Percentiles rank a stretch among this genome's conserved stretches.
phyloP scores from a whole-genome alignment of 306 rosid species.

The Inga oerstediana region DNA sequence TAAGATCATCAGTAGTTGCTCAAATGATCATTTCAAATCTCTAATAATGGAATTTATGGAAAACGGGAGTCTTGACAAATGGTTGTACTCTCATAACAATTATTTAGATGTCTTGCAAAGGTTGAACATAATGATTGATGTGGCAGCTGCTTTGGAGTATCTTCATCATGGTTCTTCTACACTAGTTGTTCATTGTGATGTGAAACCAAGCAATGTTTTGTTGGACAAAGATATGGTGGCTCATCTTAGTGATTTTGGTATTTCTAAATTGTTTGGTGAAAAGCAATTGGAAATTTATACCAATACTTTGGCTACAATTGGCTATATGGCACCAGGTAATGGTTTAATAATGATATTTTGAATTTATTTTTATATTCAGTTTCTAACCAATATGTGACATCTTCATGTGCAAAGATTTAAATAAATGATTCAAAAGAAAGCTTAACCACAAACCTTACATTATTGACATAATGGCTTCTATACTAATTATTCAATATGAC shows the following conservation, averaged over 20 bases:
- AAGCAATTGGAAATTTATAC: neutral
- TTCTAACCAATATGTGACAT: no score
- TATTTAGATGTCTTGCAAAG: neutral
- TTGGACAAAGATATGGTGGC: neutral
- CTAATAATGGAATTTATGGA: neutral
- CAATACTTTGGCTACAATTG: neutral
- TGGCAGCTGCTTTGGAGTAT: neutral
- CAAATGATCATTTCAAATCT: neutral
- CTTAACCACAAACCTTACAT: no score
- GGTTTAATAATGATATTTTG: neutral
- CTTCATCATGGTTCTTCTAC: neutral
- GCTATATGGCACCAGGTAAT: neutral
- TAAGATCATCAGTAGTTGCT: neutral
- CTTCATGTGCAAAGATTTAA: no score
- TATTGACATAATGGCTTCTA: no score
- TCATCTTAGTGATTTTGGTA: neutral
- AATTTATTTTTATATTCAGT: no score
- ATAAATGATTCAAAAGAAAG: no score
- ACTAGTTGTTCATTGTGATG: neutral
- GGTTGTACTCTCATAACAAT: neutral
- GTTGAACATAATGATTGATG: neutral
- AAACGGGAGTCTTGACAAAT: neutral
- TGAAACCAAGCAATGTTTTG: neutral
- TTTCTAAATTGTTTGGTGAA: slow-evolving; percentile 17
- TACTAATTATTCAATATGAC: no score